Conservation (phyloP, 768 basidiomycete species). For the Candolleomyces eurysporus region DNA sequence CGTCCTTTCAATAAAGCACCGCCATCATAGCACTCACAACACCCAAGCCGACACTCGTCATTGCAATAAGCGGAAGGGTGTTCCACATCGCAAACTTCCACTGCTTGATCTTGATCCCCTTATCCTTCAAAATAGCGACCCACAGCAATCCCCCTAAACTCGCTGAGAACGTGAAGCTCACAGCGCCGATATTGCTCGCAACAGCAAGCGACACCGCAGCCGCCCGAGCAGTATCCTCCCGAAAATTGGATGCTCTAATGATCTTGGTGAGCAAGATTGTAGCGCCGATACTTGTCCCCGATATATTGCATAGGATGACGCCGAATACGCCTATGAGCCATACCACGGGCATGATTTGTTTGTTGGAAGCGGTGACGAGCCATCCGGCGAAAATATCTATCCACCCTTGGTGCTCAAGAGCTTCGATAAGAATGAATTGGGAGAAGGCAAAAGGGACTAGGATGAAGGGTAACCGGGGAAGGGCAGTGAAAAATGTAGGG, state of each 20-base stretch:
- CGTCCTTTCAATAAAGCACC: constrained; percentile 29
- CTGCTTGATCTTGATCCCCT: constrained; percentile 61
- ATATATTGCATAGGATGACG: constrained; percentile 75
- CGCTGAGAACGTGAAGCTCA: constrained; percentile 84
- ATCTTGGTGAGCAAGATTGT: constrained; percentile 87
- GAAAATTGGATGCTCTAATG: constrained; percentile 45
- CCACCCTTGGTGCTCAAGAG: constrained; percentile 64
- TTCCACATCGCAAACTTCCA: constrained; percentile 74
- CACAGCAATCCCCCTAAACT: constrained; percentile 89
- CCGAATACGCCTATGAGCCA: constrained; percentile 71
- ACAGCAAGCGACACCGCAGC: constrained; percentile 78
- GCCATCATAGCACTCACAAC: constrained; percentile 79
- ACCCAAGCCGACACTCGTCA: constrained; percentile 64
- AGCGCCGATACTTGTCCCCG: constrained; percentile 89
- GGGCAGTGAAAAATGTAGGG: constrained; percentile 67
- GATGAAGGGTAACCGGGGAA: constrained; percentile 71
- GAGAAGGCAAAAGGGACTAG: constrained; percentile 85
- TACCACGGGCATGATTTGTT: constrained; percentile 47
- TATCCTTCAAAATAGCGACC: constrained; percentile 70
- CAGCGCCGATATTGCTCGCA: constrained; percentile 87
- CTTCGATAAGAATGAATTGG: too few species aligned
- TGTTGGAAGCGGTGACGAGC: constrained; percentile 48
- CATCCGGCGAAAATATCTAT: constrained; percentile 77
- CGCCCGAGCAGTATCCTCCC: constrained; percentile 39
- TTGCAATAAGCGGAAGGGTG: constrained; percentile 55